A percentile compares a stretch with the other conserved stretches of the same genome.
Evolutionary conservation across 2,329 filamentous ascomycete species (phyloP).

Genomic region (Talaromyces albobiverticillius): DNA sequence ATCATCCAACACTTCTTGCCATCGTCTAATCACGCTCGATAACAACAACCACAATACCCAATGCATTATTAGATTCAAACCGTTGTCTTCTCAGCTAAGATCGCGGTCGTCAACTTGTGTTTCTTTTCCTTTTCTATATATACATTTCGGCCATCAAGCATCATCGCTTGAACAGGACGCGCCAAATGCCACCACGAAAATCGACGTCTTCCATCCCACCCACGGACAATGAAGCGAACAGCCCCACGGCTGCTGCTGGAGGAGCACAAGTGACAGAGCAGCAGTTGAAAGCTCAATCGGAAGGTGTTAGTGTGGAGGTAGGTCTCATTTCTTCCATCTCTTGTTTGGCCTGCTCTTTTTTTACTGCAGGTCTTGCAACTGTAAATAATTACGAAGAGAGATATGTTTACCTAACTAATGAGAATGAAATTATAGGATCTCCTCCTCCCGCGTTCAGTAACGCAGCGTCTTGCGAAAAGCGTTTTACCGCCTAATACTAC

Average conservation of each 20-base stretch:
- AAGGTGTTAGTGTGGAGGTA: slow-evolving; percentile 42
- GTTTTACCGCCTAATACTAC: slow-evolving; percentile 63
- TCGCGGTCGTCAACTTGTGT: too few species aligned
- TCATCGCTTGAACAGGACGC: not conserved
- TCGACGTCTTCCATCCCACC: slow-evolving; percentile 31
- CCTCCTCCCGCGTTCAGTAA: slow-evolving; percentile 60
- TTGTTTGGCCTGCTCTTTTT: not conserved
- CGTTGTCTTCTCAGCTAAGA: too few species aligned
- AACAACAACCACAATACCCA: not conserved
- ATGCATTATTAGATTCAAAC: too few species aligned
- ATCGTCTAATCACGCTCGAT: not conserved
- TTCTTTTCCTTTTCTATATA: not conserved
- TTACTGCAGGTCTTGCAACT: not conserved
- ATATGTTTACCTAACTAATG: not conserved
- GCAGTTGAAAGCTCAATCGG: slow-evolving; percentile 37
- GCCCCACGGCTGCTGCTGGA: slow-evolving; percentile 17
- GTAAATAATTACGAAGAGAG: too few species aligned
- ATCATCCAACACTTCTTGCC: not conserved
- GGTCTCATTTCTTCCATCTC: not conserved
- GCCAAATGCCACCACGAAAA: slow-evolving; percentile 34
- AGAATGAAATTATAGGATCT: slow-evolving; percentile 48
- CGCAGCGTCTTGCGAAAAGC: slow-evolving; percentile 61
- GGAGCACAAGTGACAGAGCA: slow-evolving; percentile 34
- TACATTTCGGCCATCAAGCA: not conserved
- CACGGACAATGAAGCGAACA: slow-evolving; percentile 15